Base-by-base conservation (phyloP, 1,284 basidiomycete species). In the Boletus sp. region DNA sequence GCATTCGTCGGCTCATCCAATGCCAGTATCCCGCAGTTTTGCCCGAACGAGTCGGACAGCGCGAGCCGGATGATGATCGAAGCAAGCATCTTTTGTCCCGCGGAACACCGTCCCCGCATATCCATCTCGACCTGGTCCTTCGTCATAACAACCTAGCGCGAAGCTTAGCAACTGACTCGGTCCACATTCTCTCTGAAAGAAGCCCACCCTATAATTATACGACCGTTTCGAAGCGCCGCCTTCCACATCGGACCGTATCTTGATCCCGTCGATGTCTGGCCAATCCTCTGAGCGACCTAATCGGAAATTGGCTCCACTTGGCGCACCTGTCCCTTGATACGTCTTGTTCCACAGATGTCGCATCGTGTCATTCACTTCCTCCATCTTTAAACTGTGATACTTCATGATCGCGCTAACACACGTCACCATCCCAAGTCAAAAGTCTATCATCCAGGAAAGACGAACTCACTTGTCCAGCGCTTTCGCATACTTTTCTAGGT, bases 21-120 rank as follows among this genome's bases (percentile, higher is more conserved):
- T 1, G 96, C 96, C 35, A 99, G 79, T 54, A 99, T 97, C 13
- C 95, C 95, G 68, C 95, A 99, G 57, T 97, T 95, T 65, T 94
- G 91, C 3, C 93, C 92, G 61, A 99, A 99, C 4, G 92, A 95
- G 67, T 99, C 96, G 8, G 95, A 95, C 20, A 99, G 77, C 0
- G 95, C 96, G n/a, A 99, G 80, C 2, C 96, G 83, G 60, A 99
- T 99, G 65, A 99, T 94, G 68, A 99, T 98, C n/a, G 92, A 96
- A 23, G 96, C 96, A 49, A 99, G 73, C 76, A 98, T 97, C 72
- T 99, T 99, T 69, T 99, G 96, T 0, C 96, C 96, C 0, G 96
- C 96, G 17, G 91, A 94, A 69, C 96, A 99, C 52, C 96, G 84
- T 23, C 96, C 96, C 51, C 95, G 86, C 95, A 99, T 99, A 67